Evolutionary conservation across 2,329 filamentous ascomycete species (phyloP), one percentile per base, ranked within the genome.

Genomic region (Neophaeococcomyces mojaviensis): DNA sequence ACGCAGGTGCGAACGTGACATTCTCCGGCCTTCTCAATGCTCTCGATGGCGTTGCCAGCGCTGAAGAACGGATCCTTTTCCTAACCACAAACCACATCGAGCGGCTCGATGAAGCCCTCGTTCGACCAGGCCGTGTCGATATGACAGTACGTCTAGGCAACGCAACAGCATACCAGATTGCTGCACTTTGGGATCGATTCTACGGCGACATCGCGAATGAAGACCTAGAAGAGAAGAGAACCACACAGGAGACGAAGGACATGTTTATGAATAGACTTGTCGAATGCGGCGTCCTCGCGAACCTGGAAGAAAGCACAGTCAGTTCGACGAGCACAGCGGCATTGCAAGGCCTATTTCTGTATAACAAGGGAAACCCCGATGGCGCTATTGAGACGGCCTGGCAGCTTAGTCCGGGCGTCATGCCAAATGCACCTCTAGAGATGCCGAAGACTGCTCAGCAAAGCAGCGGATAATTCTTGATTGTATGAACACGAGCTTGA

Each of bases 61-160:
- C 88, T 10, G 92, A 97, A 63, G 90, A 97, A 69, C 79, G 92
- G 44, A 86, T 98, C 51, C 81, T 94, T 1, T 95, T 98, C 65
- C 73, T 94, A 52, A 98, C 92, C 2, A 94, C 90, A 16, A 98
- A 98, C 60, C 88, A 96, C 60, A 81, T 95, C 31, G 88, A 96
- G 55, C 78, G 87, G 33, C 76, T 59, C 1, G 88, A 96, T 59
- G 84, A 88, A 50, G 92, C 92, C 3, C 68, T 98, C 34, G 87
- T 97, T 39, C 77, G 92, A 19, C 92, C 92, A 0, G 92, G 92
- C 1, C 78, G 92, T 39, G 88, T 98, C 1, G 92, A 98, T 65
- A 85, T 97, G 83, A 92, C 87, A 55, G 78, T 94, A 3, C 79
- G 87, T 45, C 83, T 98, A 39, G 90, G 89, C 31, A 86, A 95